Evolutionary conservation across 768 basidiomycete species (phyloP), one percentile per base, ranked within the genome.

Genomic region (Russula olivacea): DNA sequence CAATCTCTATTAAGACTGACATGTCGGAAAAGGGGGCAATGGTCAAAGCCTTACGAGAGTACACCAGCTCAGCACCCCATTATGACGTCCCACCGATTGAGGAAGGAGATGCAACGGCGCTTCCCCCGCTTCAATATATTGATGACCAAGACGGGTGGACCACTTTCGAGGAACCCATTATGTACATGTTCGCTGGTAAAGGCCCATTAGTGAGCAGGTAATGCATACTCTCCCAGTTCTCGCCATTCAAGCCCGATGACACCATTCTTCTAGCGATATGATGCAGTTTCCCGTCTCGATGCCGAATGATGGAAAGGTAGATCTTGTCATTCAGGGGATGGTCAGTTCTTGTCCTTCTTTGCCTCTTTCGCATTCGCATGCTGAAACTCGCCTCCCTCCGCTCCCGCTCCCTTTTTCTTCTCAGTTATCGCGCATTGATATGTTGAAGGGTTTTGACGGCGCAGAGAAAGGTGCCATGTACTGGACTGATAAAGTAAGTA

Each of bases 271-370:
- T 28, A 87, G 87, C 19, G 86, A 88, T 61, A 78, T 88, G 41
- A 87, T 93, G 86, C 84, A 90, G 28, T 94, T 93, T 70, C 93
- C 91, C 0, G 85, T 90, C 4, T 89, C 89, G 23, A 71, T 87
- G 55, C 88, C 90, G 0, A 83, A 88, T 63, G 90, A 94, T 69
- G 90, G 91, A 0, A 72, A 85, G 34, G 84, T 93, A 57, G 91
- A 93, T 68, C 72, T 93, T 48, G 80, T 81, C 48, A 77, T 81
- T 43, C 85, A 91, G 77, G 80, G 83, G 59, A 66, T 78, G 61
- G 91, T 89, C 69, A 41, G 83, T 19, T 49, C 28, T 19, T 23
- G 73, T 25, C n/a, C 38, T 7, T 58, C 50, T 54, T 51, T 15
- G 17, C 53, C 19, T 57, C 58, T 55, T 53, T 54, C 25, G 56